These are phyloP conservation scores for Xylaria sp. DNA, from an alignment of 2,329 filamentous ascomycete genomes.

Conservation along the genomic window DNA sequence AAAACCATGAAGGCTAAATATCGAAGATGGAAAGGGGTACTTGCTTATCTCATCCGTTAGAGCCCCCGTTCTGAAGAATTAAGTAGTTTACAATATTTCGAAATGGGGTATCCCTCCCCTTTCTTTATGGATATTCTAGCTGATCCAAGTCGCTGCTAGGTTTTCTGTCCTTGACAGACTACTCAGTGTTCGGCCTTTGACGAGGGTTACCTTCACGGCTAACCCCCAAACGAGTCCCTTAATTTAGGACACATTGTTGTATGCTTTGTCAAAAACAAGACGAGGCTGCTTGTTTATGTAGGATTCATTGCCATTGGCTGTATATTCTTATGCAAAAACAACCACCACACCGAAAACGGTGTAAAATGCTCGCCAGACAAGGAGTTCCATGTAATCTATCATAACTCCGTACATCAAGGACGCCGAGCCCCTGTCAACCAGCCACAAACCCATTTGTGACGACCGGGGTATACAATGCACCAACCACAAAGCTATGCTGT, in stretches of 20 bases:
- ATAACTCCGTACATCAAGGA: constrained; percentile 26
- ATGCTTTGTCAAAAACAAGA: neutral
- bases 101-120: too few species aligned
- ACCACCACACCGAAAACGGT: neutral
- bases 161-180: too few species aligned
- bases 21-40: too few species aligned
- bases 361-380: constrained; percentile 17
- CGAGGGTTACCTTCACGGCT: neutral
- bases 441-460: constrained; percentile 26
- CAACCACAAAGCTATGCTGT: constrained; percentile 19
- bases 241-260: neutral
- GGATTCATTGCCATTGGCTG: neutral
- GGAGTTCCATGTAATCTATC: constrained; percentile 29
- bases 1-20: too few species aligned
- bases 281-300: neutral
- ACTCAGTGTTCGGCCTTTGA: too few species aligned
- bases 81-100: too few species aligned
- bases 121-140: too few species aligned
- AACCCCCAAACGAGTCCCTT: neutral
- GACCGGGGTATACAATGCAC: constrained; percentile 32
- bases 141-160: neutral
- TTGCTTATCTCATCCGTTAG: too few species aligned
- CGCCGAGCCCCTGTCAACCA: constrained; percentile 28
- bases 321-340: constrained; percentile 2
- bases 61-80: too few species aligned